A percentile compares a stretch with the other conserved stretches of the same genome.
Conservation (phyloP, 1,284 basidiomycete genomes). For the Tremellales sp. region DNA sequence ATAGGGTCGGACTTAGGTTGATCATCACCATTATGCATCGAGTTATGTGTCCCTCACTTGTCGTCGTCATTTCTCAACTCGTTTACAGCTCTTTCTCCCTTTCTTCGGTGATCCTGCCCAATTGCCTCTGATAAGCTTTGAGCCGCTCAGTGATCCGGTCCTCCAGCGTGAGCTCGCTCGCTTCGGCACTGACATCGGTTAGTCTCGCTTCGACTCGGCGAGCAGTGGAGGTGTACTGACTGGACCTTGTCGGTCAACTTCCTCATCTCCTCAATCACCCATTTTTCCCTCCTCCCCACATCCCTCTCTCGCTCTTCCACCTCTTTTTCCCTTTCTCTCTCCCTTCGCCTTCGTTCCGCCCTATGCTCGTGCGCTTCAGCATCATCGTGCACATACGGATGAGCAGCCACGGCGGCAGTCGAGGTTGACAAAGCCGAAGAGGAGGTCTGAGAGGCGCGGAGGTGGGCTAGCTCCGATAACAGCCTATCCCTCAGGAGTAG, state of each 20-base stretch:
- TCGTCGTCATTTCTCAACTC: background rate
- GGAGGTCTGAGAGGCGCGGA: constrained; percentile 15
- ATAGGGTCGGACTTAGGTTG: background rate
- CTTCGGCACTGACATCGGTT: constrained; percentile 23
- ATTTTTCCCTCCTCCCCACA: constrained; percentile 37
- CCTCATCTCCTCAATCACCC: constrained; percentile 44
- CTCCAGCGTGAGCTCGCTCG: constrained; percentile 40
- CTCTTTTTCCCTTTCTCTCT: constrained; percentile 15
- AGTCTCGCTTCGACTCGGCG: background rate
- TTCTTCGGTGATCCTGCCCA: constrained; percentile 3
- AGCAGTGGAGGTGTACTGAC: constrained; percentile 14
- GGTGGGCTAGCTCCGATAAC: constrained; percentile 17
- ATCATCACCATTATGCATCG: background rate
- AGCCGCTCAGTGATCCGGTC: constrained; percentile 42
- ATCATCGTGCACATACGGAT: background rate
- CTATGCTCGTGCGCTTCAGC: background rate
- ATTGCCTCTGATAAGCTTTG: constrained; percentile 37
- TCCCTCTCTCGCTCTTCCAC: constrained; percentile 40
- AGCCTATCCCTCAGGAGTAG: constrained; percentile 33
- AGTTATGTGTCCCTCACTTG: background rate
- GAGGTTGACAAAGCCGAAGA: background rate
- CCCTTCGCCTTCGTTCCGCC: constrained; percentile 1
- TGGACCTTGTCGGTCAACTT: constrained; percentile 40
- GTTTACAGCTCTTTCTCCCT: background rate
- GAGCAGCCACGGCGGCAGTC: too few species aligned